Percentiles rank a stretch among this genome's conserved stretches.
Evolutionary conservation across 78 protist genomes (phyloP).

Genomic region (Dictyostelium capitatum): DNA sequence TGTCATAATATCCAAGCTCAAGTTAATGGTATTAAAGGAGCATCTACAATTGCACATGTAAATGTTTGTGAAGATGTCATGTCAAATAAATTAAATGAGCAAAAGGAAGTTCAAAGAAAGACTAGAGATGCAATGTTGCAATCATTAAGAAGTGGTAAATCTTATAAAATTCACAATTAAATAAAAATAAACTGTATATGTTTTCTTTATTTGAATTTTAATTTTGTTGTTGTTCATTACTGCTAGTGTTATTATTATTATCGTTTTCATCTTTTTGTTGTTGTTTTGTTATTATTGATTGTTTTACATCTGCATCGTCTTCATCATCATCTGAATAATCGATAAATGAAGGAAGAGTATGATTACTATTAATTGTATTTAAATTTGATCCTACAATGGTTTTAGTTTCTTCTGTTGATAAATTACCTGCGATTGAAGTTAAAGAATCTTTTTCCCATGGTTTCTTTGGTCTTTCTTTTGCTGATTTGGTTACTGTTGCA

Average conservation of each 20-base stretch:
- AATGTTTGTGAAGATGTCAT: not conserved
- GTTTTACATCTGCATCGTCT: too few species aligned
- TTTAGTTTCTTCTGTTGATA: conserved; percentile 15
- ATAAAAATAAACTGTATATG: not conserved
- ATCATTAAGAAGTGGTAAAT: not conserved
- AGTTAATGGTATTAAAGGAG: not conserved
- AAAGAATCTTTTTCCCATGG: conserved; percentile 42
- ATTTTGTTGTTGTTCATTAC: too few species aligned
- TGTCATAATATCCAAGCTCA: conserved; percentile 20
- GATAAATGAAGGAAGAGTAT: too few species aligned
- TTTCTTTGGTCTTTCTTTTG: conserved; percentile 55
- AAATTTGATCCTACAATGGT: not conserved
- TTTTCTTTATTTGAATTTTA: too few species aligned
- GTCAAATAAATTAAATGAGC: not conserved
- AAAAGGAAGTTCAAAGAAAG: conserved; percentile 18
- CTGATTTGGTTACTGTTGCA: not conserved
- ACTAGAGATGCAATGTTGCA: not conserved
- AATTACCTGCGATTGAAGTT: conserved; percentile 3
- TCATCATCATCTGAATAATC: too few species aligned
- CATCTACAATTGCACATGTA: conserved; percentile 25
- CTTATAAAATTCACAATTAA: not conserved
- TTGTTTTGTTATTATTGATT: too few species aligned
- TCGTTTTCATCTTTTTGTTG: too few species aligned
- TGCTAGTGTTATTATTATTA: too few species aligned
- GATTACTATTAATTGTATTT: too few species aligned